Evolutionary conservation across 371 early-diverging fungal genomes (phyloP).

Genomic region (Syncephalastrum racemosum): DNA sequence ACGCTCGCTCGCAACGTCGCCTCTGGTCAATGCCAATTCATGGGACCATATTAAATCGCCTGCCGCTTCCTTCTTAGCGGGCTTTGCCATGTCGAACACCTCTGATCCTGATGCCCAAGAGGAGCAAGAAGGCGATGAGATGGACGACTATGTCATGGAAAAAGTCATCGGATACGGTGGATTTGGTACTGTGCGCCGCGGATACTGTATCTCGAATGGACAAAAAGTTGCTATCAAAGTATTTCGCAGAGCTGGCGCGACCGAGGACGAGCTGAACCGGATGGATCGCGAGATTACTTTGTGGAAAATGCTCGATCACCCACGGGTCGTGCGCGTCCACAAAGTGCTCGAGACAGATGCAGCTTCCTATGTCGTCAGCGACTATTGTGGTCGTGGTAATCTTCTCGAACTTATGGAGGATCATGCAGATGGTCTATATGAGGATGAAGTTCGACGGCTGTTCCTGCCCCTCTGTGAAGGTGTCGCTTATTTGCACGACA

Average conservation of each 20-base stretch:
- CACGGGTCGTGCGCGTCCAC: conserved; percentile 60
- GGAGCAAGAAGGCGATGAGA: conserved; percentile 60
- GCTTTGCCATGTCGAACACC: conserved; percentile 29
- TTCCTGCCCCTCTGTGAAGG: conserved; percentile 76
- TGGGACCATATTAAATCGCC: conserved; percentile 53
- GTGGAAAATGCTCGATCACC: conserved; percentile 79
- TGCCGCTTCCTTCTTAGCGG: conserved; percentile 59
- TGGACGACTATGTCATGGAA: conserved; percentile 65
- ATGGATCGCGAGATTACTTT: conserved; percentile 61
- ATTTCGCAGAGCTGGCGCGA: conserved; percentile 31
- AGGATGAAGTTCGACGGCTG: conserved; percentile 47
- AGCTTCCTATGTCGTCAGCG: conserved; percentile 67
- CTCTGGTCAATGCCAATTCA: conserved; percentile 20
- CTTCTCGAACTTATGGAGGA: conserved; percentile 40
- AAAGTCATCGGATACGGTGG: conserved; percentile 69
- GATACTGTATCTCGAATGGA: conserved; percentile 32
- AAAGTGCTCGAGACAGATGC: conserved; percentile 66
- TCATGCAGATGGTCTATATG: conserved; percentile 27
- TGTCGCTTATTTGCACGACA: conserved; percentile 78
- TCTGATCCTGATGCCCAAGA: conserved; percentile 5
- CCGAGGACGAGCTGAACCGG: conserved; percentile 15
- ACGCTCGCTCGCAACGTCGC: conserved; percentile 2
- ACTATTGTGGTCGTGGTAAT: conserved; percentile 62
- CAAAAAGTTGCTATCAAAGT: conserved; percentile 60
- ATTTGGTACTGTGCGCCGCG: conserved; percentile 67